Evolutionary conservation across 1,284 basidiomycete genomes (phyloP).

Genomic region (Microstroma glucosiphilum): DNA sequence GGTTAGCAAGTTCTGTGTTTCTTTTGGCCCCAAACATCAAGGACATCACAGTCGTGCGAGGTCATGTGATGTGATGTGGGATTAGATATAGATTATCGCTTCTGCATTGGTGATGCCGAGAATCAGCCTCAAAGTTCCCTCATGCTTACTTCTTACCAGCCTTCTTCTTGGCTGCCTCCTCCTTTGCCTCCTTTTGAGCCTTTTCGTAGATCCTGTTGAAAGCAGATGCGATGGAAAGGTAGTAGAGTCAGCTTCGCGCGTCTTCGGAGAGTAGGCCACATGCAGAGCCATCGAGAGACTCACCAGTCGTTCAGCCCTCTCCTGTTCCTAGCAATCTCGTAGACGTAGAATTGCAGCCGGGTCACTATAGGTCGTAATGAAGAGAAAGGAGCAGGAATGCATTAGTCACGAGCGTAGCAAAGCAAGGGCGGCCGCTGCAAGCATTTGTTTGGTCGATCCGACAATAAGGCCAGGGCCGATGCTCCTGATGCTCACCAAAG

Average conservation of each 20-base stretch:
- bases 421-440: not conserved
- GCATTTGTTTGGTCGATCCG: not conserved
- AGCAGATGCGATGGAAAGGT: not conserved
- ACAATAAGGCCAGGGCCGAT: not conserved
- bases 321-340: constrained; percentile 90
- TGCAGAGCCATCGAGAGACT: not conserved
- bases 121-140: not conserved
- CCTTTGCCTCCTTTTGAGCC: constrained; percentile 33
- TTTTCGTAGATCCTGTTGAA: constrained; percentile 24
- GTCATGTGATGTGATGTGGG: no score
- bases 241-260: not conserved
- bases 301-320: constrained; percentile 83
- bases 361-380: constrained; percentile 41
- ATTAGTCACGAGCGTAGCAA: not conserved
- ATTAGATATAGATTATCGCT: no score
- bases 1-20: no score
- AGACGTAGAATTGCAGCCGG: constrained; percentile 74
- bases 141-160: constrained; percentile 26
- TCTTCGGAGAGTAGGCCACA: not conserved
- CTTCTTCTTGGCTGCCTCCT: constrained; percentile 33
- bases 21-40: no score
- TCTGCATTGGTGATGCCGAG: no score
- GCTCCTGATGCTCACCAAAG: constrained; percentile 62
- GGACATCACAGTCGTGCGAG: no score
- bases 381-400: constrained; percentile 16